Percentiles rank a stretch among this genome's conserved stretches.
These are phyloP conservation scores for Xenosphaeropsis pyriputrescens DNA, from an alignment of 2,329 filamentous ascomycete genomes.

Conservation along the genomic window DNA sequence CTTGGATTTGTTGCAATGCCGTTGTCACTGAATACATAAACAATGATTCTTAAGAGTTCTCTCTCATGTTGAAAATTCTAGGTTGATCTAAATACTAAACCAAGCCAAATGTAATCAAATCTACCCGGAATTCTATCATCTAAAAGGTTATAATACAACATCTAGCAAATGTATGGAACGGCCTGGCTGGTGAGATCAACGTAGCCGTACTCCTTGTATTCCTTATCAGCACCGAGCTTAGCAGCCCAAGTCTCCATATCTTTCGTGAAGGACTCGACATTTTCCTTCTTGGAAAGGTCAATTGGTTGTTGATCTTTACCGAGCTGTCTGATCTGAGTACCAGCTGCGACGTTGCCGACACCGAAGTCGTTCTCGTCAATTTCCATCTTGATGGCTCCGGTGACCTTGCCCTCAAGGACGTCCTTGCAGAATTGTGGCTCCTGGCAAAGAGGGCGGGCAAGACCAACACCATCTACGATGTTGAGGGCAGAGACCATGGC, in stretches of 20 bases:
- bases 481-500: conserved; percentile 33
- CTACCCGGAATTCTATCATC: too few species aligned
- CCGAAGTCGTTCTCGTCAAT: conserved; percentile 36
- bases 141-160: too few species aligned
- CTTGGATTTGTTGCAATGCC: too few species aligned
- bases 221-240: conserved; percentile 22
- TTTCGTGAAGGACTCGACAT: conserved; percentile 29
- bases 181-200: conserved; percentile 18
- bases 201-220: conserved; percentile 25
- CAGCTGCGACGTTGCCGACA: conserved; percentile 8
- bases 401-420: conserved; percentile 26
- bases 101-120: too few species aligned
- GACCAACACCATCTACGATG: conserved; percentile 31
- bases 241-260: conserved; percentile 28
- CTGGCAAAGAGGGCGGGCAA: conserved; percentile 29
- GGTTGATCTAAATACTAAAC: too few species aligned
- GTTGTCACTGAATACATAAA: too few species aligned
- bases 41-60: too few species aligned
- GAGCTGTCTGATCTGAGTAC: conserved; percentile 22
- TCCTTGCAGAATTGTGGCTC: conserved; percentile 24
- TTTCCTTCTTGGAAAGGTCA: conserved; percentile 31
- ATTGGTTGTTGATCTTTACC: conserved; percentile 36
- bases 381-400: conserved; percentile 29
- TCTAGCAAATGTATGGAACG: neutral
- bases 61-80: too few species aligned